These are phyloP conservation scores for Penicillium arizonense DNA, from an alignment of 495 filamentous ascomycete genomes.

Conservation along the genomic window DNA sequence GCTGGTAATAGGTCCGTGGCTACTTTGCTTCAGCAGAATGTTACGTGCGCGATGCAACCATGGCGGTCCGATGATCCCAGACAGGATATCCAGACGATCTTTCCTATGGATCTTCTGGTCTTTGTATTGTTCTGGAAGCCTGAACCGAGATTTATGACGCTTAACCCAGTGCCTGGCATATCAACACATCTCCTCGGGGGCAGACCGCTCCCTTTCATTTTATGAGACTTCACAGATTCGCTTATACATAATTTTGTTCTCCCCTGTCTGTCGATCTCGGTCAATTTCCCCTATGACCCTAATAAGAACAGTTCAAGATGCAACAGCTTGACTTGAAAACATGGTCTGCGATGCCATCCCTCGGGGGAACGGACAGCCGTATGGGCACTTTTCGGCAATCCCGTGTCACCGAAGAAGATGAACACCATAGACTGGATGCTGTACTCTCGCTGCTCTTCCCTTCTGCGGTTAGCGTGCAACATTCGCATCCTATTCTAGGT, in stretches of 20 bases:
- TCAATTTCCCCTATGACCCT: neutral
- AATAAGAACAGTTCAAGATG: neutral
- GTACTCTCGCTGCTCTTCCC: constrained; percentile 40
- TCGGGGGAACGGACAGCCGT: constrained; percentile 1
- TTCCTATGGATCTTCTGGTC: neutral
- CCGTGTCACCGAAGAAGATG: constrained; percentile 16
- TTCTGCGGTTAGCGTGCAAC: constrained; percentile 39
- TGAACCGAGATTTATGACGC: constrained; percentile 1
- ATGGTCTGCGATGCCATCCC: constrained; percentile 8
- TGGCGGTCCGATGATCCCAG: constrained; percentile 16
- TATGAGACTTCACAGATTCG: neutral
- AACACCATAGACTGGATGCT: constrained; percentile 35
- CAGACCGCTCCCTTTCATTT: neutral
- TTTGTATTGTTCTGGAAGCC: constrained; percentile 11
- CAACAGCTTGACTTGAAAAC: constrained; percentile 13
- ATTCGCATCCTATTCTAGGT: constrained; percentile 42
- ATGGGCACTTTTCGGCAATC: constrained; percentile 13
- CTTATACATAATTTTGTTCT: neutral
- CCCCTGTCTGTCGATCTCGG: neutral
- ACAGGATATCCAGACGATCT: neutral
- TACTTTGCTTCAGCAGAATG: constrained; percentile 4
- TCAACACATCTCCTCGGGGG: constrained; percentile 3
- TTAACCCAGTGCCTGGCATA: neutral
- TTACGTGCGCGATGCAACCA: constrained; percentile 12
- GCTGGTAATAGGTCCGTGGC: constrained; percentile 9